Evolutionary conservation across 768 basidiomycete species (phyloP).

Genomic region (Pulveroboletus sp.): DNA sequence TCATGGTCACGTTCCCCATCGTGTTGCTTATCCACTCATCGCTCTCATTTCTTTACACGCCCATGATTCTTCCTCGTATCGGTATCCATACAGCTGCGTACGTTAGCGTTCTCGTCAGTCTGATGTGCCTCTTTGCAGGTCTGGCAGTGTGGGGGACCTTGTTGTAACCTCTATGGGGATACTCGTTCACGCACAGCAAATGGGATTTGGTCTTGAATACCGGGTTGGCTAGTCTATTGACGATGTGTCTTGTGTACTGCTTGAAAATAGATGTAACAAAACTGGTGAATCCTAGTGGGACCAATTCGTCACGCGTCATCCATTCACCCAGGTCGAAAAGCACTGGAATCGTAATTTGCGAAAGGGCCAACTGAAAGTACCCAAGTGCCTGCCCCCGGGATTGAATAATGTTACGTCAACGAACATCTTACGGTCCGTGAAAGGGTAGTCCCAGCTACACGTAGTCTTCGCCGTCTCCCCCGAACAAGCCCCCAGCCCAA

Average conservation of each 20-base stretch:
- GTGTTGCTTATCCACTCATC: constrained; percentile 46
- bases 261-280: not conserved
- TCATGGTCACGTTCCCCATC: constrained; percentile 40
- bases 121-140: constrained; percentile 69
- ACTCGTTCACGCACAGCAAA: not conserved
- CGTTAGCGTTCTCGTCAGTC: constrained; percentile 55
- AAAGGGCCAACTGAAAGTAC: not conserved
- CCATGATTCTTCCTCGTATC: constrained; percentile 60
- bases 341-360: not conserved
- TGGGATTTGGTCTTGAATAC: not conserved
- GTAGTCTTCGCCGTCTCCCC: constrained; percentile 14
- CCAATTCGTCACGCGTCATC: not conserved
- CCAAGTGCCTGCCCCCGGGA: not conserved
- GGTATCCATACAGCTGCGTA: constrained; percentile 78
- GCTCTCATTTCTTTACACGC: constrained; percentile 62
- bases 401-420: not conserved
- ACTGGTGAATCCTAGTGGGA: not conserved
- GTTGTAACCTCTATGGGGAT: constrained; percentile 27
- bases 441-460: not conserved
- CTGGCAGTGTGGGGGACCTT: constrained; percentile 70
- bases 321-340: not conserved
- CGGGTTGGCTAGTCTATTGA: constrained; percentile 10
- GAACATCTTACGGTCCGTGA: constrained; percentile 6
- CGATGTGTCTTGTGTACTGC: not conserved
- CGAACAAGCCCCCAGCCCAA: constrained; percentile 46